Evolutionary conservation across 192 early-diverging fungal species (phyloP).

Genomic region (Coemansia sp.): DNA sequence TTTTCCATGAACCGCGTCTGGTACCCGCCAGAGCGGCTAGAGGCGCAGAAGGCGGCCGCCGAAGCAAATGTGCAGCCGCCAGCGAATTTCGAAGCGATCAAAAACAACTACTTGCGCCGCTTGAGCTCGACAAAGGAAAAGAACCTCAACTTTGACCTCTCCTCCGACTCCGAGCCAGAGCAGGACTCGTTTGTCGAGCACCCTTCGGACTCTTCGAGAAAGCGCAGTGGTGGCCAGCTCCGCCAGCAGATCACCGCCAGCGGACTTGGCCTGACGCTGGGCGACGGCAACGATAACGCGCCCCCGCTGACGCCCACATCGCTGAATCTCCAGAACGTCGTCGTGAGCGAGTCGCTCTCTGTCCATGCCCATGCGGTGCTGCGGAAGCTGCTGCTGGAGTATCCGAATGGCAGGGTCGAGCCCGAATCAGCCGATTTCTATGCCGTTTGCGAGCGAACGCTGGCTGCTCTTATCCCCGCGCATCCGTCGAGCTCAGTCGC

Average conservation of each 20-base stretch:
- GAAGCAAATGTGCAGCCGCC: constrained; percentile 31
- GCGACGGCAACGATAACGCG: neutral
- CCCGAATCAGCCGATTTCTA: constrained; percentile 46
- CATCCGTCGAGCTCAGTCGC: constrained; percentile 26
- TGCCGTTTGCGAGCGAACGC: constrained; percentile 32
- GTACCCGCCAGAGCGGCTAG: constrained; percentile 36
- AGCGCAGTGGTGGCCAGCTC: neutral
- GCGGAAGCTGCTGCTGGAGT: constrained; percentile 22
- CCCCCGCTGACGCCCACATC: neutral
- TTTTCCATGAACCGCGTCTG: constrained; percentile 53
- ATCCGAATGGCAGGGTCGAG: constrained; percentile 13
- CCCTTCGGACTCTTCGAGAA: constrained; percentile 9
- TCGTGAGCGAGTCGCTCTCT: constrained; percentile 17
- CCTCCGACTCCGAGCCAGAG: constrained; percentile 42
- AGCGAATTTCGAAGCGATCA: constrained; percentile 42
- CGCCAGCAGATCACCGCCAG: constrained; percentile 2
- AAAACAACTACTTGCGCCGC: constrained; percentile 34
- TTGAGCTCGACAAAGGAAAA: constrained; percentile 17
- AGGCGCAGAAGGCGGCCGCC: constrained; percentile 22
- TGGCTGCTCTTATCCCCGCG: constrained; percentile 27
- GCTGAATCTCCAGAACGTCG: constrained; percentile 6
- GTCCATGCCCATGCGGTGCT: constrained; percentile 15
- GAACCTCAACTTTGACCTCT: constrained; percentile 6
- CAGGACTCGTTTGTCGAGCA: constrained; percentile 11
- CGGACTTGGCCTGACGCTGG: constrained; percentile 6